Conservation (phyloP, 352 stramenopile species). For the Hyphochytrium catenoides region DNA sequence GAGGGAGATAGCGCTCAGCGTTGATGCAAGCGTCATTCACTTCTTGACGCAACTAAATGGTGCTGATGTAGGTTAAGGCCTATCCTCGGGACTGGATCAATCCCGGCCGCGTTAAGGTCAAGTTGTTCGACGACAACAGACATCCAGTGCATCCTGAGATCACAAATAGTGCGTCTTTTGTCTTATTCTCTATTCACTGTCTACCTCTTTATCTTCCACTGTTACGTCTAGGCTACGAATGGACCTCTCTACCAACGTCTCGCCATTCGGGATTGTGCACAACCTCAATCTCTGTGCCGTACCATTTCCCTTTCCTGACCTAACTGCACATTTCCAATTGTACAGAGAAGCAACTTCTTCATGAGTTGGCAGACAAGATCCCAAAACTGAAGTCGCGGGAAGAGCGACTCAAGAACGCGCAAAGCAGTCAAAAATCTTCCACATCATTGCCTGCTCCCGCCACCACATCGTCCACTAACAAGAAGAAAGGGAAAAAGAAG, state of each 20-base stretch:
- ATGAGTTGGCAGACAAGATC: slow-evolving; percentile 62
- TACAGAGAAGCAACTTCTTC: slow-evolving; percentile 29
- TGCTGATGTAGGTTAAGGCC: no score
- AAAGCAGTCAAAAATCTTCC: slow-evolving; percentile 19
- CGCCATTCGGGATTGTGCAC: no score
- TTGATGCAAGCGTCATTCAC: no score
- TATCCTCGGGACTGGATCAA: slow-evolving; percentile 49
- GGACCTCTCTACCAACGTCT: background rate
- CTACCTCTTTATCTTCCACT: no score
- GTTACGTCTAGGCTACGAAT: background rate
- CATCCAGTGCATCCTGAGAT: slow-evolving; percentile 34
- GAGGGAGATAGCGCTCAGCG: no score
- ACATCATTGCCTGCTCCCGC: slow-evolving; percentile 9
- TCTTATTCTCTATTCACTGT: no score
- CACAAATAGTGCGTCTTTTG: slow-evolving; percentile 16
- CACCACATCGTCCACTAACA: slow-evolving; percentile 16
- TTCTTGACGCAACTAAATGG: no score
- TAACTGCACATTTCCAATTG: no score
- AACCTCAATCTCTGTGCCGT: no score
- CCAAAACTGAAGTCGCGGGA: slow-evolving; percentile 54
- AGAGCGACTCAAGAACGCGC: slow-evolving; percentile 32
- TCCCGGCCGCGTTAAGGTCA: slow-evolving; percentile 34
- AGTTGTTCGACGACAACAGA: slow-evolving; percentile 29
- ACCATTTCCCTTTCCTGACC: no score
- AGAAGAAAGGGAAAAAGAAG: slow-evolving; percentile 63